phyloP scores from a whole-genome alignment of 495 filamentous ascomycete genomes.

The Lasiosphaeria ovina region DNA sequence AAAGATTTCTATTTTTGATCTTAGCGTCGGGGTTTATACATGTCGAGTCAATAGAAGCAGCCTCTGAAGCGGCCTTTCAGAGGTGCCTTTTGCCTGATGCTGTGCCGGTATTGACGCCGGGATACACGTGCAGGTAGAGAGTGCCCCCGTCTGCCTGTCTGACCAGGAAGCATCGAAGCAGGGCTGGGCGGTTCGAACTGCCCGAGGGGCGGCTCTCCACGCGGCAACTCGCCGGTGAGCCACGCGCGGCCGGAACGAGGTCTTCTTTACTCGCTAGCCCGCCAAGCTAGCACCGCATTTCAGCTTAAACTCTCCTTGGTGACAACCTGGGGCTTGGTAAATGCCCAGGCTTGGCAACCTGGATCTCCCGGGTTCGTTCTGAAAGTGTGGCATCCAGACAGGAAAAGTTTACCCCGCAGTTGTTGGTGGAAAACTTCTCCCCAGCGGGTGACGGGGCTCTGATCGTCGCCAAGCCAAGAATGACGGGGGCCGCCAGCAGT shows the following conservation, averaged over 20 bases:
- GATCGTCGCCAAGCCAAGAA: neutral
- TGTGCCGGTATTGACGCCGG: too few relatives aligned
- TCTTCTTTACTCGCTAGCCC: slow-evolving; percentile 1
- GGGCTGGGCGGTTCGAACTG: neutral
- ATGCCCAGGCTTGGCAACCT: slow-evolving; percentile 35
- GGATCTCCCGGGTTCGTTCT: slow-evolving; percentile 20
- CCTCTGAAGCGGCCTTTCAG: neutral
- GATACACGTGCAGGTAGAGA: too few relatives aligned
- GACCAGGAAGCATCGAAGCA: neutral
- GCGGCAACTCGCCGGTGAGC: neutral
- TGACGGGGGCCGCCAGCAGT: neutral
- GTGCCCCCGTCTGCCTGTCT: too few relatives aligned
- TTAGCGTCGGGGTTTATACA: neutral
- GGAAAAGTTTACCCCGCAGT: slow-evolving; percentile 22
- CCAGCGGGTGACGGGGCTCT: slow-evolving; percentile 9
- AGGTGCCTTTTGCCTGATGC: neutral
- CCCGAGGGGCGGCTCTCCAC: neutral
- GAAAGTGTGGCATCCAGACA: neutral
- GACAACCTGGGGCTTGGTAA: slow-evolving; percentile 19
- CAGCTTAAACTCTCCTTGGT: neutral
- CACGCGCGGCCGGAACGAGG: neutral
- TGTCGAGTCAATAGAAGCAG: neutral
- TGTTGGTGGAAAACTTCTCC: slow-evolving; percentile 20
- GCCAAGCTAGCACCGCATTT: neutral
- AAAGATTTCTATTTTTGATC: slow-evolving; percentile 7